These are phyloP conservation scores for Stenogyne calaminthoides DNA, from an alignment of 305 asterid genomes.

Conservation along the genomic window DNA sequence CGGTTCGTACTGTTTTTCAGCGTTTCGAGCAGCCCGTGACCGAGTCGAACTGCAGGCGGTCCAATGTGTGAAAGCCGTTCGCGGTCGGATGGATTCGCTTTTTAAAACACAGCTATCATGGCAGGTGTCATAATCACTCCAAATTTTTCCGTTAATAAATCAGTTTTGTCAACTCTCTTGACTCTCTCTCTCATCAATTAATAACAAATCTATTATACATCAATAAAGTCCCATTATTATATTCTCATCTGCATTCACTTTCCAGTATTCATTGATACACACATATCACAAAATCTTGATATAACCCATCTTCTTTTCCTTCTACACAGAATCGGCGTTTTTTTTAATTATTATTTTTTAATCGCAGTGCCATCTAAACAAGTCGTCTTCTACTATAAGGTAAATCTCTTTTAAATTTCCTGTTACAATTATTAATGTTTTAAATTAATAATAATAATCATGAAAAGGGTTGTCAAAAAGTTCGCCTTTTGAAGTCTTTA, in stretches of 20 bases:
- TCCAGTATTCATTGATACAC: background rate
- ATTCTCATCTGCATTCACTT: background rate
- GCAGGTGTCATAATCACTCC: too few relatives aligned
- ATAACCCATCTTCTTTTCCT: background rate
- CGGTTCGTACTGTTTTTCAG: too few relatives aligned
- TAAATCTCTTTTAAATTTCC: background rate
- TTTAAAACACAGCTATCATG: too few relatives aligned
- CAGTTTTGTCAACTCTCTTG: conserved; percentile 25
- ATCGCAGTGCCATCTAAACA: background rate
- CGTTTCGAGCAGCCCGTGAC: too few relatives aligned
- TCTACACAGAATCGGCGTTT: background rate
- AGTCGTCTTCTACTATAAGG: conserved; percentile 5
- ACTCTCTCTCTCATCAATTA: conserved; percentile 16
- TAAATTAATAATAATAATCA: background rate
- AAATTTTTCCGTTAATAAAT: background rate
- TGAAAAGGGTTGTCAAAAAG: conserved; percentile 25
- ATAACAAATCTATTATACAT: conserved; percentile 18
- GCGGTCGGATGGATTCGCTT: too few relatives aligned
- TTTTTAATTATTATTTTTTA: background rate
- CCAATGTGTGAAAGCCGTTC: too few relatives aligned
- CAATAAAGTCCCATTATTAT: background rate
- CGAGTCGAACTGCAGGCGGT: too few relatives aligned
- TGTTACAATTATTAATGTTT: background rate
- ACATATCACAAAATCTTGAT: background rate
- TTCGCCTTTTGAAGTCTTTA: conserved; percentile 14